These are phyloP conservation scores for Parietichytrium sp. DNA, from an alignment of 108 stramenopile species.

Conservation along the genomic window DNA sequence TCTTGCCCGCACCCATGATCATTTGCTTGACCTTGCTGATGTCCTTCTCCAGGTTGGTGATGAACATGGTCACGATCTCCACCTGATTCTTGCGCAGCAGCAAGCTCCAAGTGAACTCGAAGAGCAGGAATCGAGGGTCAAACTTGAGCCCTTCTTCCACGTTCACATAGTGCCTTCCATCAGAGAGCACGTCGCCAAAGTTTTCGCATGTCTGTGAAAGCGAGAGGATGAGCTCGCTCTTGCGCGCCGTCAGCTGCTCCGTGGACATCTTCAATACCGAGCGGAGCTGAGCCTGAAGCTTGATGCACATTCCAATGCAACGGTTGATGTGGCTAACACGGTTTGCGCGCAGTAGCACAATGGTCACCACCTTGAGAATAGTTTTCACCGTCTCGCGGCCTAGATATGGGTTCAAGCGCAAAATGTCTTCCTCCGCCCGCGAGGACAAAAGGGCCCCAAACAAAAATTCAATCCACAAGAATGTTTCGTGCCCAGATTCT, in stretches of 20 bases:
- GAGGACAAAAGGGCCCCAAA: conserved; percentile 47
- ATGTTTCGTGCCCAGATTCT: conserved; percentile 39
- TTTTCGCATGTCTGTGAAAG: conserved; percentile 40
- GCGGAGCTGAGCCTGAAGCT: conserved; percentile 22
- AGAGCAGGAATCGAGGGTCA: conserved; percentile 51
- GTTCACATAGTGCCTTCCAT: conserved; percentile 41
- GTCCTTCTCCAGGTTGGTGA: background rate
- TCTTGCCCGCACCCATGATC: conserved; percentile 56
- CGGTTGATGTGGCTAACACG: conserved; percentile 47
- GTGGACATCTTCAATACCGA: background rate
- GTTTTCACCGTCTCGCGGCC: background rate
- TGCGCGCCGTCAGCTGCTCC: background rate
- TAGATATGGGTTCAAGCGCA: conserved; percentile 41
- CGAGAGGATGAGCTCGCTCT: conserved; percentile 12
- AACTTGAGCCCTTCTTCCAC: background rate
- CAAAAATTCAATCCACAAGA: conserved; percentile 40
- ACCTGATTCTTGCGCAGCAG: conserved; percentile 48
- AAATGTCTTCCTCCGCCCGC: conserved; percentile 41
- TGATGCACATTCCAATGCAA: conserved; percentile 40
- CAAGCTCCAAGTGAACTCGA: conserved; percentile 46
- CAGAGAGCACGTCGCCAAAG: conserved; percentile 38
- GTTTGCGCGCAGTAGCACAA: conserved; percentile 43
- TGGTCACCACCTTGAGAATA: background rate
- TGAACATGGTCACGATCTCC: conserved; percentile 34
- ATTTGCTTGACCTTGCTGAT: conserved; percentile 43